phyloP scores from a whole-genome alignment of 164 flowering plant genomes.

The Santalum album region DNA sequence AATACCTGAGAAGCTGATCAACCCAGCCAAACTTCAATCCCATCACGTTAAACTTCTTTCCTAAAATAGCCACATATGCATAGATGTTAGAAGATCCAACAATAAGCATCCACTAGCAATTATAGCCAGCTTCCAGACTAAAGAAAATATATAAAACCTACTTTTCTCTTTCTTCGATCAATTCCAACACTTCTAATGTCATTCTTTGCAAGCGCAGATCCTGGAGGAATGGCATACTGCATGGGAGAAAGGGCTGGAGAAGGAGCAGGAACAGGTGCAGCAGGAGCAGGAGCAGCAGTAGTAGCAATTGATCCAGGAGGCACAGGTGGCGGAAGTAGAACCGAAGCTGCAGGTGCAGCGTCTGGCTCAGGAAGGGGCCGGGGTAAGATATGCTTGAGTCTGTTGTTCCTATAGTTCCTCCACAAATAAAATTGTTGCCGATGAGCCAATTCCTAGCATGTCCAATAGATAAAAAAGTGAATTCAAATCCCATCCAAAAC shows the following conservation, averaged over 20 bases:
- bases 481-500: not conserved
- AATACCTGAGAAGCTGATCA: no score
- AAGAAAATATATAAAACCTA: conserved; percentile 9
- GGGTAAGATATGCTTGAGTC: conserved; percentile 84
- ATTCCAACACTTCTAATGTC: conserved; percentile 53
- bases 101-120: no score
- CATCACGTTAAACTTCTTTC: conserved; percentile 29
- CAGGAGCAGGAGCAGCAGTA: conserved; percentile 27
- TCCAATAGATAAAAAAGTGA: not conserved
- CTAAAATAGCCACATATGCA: conserved; percentile 18
- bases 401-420: conserved; percentile 90
- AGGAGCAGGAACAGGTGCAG: conserved; percentile 12
- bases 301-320: conserved; percentile 24
- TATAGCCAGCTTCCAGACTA: not conserved
- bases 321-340: conserved; percentile 26
- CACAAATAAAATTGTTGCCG: conserved; percentile 92
- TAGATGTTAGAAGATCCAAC: no score
- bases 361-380: conserved; percentile 68
- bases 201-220: conserved; percentile 42
- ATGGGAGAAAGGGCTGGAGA: conserved; percentile 59
- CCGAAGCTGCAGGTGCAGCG: conserved; percentile 33
- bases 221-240: conserved; percentile 56
- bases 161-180: conserved; percentile 91
- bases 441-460: conserved; percentile 77
- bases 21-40: no score